Conservation (phyloP, 208 protist genomes). For the Trypanosoma lewisi region DNA sequence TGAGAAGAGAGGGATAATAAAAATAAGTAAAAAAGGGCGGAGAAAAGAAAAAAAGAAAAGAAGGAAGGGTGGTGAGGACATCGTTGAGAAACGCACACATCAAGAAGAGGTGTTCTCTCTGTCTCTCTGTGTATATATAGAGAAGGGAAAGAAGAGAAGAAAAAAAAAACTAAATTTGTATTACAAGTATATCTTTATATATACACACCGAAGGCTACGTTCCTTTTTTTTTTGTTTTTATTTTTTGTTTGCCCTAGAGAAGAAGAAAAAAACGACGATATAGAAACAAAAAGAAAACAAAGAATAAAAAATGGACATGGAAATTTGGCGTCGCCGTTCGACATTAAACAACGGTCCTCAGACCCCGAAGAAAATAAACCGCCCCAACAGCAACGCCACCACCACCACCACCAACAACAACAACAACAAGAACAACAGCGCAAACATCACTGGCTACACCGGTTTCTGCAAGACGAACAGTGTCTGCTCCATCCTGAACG, state of each 20-base stretch:
- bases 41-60: constrained; percentile 5
- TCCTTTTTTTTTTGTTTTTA: not conserved
- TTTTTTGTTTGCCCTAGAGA: not conserved
- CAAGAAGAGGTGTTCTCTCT: too few relatives aligned
- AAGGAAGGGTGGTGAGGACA: too few relatives aligned
- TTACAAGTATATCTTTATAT: too few relatives aligned
- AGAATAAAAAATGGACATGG: constrained; percentile 3
- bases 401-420: not conserved
- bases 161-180: too few relatives aligned
- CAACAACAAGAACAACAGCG: not conserved
- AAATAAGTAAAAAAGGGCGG: not conserved
- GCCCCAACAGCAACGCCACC: not conserved
- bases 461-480: too few relatives aligned
- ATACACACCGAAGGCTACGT: too few relatives aligned
- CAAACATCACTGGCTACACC: not conserved
- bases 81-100: too few relatives aligned
- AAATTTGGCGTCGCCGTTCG: not conserved
- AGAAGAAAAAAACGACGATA: not conserved
- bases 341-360: not conserved
- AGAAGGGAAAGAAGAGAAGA: not conserved
- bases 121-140: too few relatives aligned
- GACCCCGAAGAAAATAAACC: not conserved
- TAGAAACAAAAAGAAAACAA: constrained; percentile 1
- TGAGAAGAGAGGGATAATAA: not conserved
- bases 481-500: too few relatives aligned